Conservation (phyloP, 805 yeast genomes). For the Teunomyces kruisii region DNA sequence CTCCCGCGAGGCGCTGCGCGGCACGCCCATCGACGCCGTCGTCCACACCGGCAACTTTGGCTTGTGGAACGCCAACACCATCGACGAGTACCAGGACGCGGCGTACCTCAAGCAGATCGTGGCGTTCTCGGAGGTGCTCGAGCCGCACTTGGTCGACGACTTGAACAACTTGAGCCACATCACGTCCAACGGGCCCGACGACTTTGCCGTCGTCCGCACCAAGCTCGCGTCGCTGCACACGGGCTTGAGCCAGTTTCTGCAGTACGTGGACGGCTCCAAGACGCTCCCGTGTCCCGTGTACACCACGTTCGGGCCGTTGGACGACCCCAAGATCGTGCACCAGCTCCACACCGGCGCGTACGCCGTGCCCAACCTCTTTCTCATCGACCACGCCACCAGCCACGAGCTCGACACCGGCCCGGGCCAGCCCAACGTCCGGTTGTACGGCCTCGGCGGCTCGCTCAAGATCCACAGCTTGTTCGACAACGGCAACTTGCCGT, state of each 20-base stretch:
- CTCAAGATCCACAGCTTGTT: constrained; percentile 65
- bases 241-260: constrained; percentile 18
- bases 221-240: constrained; percentile 6
- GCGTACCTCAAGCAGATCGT: constrained; percentile 60
- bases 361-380: constrained; percentile 52
- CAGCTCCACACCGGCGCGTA: constrained; percentile 57
- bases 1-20: constrained; percentile 8
- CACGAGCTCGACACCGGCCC: constrained; percentile 41
- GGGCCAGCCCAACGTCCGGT: constrained; percentile 44
- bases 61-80: constrained; percentile 61
- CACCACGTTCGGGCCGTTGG: constrained; percentile 74
- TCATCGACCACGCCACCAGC: constrained; percentile 59
- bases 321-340: constrained; percentile 67
- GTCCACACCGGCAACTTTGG: constrained; percentile 42
- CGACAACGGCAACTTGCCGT: constrained; percentile 37
- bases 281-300: constrained; percentile 62
- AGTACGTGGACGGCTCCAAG: constrained; percentile 35
- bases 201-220: constrained; percentile 5
- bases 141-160: constrained; percentile 46
- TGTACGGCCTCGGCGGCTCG: constrained; percentile 75
- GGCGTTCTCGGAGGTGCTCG: constrained; percentile 61
- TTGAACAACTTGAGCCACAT: constrained; percentile 43
- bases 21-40: constrained; percentile 17
- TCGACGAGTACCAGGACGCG: constrained; percentile 53
- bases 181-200: constrained; percentile 5